Evolutionary conservation across 2,329 filamentous ascomycete genomes (phyloP).

Genomic region (Stemphylium lycopersici): DNA sequence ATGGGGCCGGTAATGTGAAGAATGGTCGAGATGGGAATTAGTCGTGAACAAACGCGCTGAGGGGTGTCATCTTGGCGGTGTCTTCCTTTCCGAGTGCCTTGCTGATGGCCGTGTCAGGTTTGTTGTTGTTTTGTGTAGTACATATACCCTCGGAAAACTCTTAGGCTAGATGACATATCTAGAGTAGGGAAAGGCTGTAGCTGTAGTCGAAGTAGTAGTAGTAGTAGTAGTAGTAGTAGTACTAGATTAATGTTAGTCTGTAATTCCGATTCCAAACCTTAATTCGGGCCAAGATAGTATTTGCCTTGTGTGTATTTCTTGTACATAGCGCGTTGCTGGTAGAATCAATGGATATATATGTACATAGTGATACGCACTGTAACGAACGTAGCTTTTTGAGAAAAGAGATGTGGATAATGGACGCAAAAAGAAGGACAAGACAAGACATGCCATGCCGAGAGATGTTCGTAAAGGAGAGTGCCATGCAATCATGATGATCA

Average conservation of each 20-base stretch:
- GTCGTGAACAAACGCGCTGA: background rate
- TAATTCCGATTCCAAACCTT: background rate
- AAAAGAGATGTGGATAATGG: background rate
- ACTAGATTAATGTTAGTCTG: background rate
- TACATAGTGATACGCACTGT: background rate
- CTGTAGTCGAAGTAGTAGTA: background rate
- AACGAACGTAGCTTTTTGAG: no score
- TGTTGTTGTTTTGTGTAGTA: background rate
- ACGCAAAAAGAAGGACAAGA: background rate
- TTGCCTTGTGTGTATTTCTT: background rate
- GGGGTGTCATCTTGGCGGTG: background rate
- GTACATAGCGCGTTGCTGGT: background rate
- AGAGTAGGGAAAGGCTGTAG: background rate
- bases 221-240: background rate
- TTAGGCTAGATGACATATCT: background rate
- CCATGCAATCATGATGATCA: background rate
- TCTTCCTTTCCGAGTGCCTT: no score
- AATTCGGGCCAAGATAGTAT: background rate
- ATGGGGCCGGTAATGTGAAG: background rate
- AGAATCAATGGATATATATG: background rate
- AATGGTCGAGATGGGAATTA: no score
- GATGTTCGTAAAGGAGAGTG: background rate
- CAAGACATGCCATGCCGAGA: background rate
- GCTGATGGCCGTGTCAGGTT: background rate
- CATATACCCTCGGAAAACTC: slow-evolving; percentile 3